Evolutionary conservation across 768 basidiomycete species (phyloP).

Genomic region (Auriscalpium microsporum): DNA sequence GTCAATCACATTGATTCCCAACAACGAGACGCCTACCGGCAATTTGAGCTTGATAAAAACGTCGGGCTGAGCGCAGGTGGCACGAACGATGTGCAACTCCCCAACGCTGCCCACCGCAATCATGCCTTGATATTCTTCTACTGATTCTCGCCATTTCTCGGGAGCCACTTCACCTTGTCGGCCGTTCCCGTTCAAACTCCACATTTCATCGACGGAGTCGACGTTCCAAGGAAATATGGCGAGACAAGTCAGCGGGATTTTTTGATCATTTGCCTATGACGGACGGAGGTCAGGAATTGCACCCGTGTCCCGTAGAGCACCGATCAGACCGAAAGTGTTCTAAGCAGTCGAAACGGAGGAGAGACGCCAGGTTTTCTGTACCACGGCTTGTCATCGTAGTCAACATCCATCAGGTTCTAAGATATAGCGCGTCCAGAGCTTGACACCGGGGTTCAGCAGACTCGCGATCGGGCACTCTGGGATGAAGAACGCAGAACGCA

Average conservation of each 20-base stretch:
- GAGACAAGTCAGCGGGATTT: slow-evolving; percentile 5
- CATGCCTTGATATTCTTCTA: background rate
- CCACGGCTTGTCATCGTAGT: slow-evolving; percentile 15
- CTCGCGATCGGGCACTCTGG: too few species aligned
- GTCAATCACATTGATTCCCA: too few species aligned
- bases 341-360: slow-evolving; percentile 33
- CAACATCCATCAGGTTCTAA: background rate
- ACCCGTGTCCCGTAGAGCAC: slow-evolving; percentile 1
- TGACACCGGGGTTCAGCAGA: too few species aligned
- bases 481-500: background rate
- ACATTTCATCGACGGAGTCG: slow-evolving; percentile 31
- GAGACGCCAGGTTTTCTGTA: slow-evolving; percentile 26
- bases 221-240: slow-evolving; percentile 21
- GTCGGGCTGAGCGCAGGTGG: background rate
- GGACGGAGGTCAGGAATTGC: background rate
- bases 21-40: too few species aligned
- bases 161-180: too few species aligned
- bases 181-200: slow-evolving; percentile 8
- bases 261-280: background rate
- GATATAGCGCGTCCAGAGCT: too few species aligned
- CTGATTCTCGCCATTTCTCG: background rate
- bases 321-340: background rate
- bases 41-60: too few species aligned
- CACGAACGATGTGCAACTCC: slow-evolving; percentile 5
- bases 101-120: slow-evolving; percentile 4